Conservation (phyloP, 805 yeast genomes). For the Tetrapisispora phaffii region DNA sequence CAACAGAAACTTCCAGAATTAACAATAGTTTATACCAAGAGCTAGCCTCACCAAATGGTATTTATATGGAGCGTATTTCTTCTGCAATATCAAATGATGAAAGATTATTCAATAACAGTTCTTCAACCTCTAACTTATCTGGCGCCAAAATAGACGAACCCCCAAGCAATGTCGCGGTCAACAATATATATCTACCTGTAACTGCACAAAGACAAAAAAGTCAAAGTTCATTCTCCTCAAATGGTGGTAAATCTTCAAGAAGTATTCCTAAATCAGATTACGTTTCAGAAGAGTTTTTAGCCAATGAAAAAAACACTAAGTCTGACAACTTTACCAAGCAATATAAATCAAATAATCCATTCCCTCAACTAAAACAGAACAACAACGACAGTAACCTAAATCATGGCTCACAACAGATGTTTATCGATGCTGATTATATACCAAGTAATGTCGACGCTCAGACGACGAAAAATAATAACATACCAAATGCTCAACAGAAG, state of each 20-base stretch:
- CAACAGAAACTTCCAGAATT: neutral
- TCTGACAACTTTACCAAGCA: conserved; percentile 12
- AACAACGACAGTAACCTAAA: neutral
- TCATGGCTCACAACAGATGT: neutral
- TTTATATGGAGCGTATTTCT: neutral
- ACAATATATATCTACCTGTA: neutral
- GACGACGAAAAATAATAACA: neutral
- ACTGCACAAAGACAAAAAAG: conserved; percentile 15
- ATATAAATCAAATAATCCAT: conserved; percentile 30
- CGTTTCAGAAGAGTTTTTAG: conserved; percentile 1
- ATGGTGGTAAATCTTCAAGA: conserved; percentile 9
- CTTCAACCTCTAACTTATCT: neutral
- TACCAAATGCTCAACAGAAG: neutral
- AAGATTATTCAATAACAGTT: neutral
- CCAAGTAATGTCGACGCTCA: neutral
- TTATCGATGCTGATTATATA: neutral
- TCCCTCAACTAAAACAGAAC: conserved; percentile 19
- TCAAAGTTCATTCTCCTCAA: conserved; percentile 16
- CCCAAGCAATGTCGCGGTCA: neutral
- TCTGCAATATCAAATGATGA: neutral
- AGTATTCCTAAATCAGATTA: conserved; percentile 6
- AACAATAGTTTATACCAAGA: neutral
- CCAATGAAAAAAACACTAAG: conserved; percentile 1
- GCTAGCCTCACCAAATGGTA: neutral
- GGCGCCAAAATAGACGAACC: neutral